Evolutionary conservation across 495 filamentous ascomycete species (phyloP).

Genomic region (Aspergillus indologenus): DNA sequence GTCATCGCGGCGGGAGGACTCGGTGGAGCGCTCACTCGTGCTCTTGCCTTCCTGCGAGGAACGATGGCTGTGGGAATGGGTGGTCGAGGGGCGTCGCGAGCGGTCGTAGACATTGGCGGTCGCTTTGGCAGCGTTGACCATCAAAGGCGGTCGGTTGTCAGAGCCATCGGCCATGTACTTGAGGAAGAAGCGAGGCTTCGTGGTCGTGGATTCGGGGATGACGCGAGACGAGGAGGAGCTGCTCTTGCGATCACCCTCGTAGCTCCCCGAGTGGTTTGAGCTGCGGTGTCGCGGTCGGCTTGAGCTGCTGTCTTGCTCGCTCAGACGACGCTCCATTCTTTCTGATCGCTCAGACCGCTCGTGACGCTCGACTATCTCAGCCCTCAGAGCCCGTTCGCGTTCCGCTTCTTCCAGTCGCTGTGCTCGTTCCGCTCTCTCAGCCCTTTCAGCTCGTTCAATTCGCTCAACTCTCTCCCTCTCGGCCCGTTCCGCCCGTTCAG

Average conservation of each 20-base stretch:
- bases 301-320: slow-evolving; percentile 21
- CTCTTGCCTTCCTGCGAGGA: slow-evolving; percentile 29
- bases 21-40: slow-evolving; percentile 31
- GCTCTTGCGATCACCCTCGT: slow-evolving; percentile 21
- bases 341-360: slow-evolving; percentile 11
- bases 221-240: slow-evolving; percentile 32
- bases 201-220: slow-evolving; percentile 21
- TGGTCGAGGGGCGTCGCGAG: slow-evolving; percentile 30
- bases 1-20: slow-evolving; percentile 26
- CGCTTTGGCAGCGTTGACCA: slow-evolving; percentile 36
- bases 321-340: slow-evolving; percentile 13
- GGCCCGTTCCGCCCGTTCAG: slow-evolving; percentile 1
- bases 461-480: too few relatives aligned
- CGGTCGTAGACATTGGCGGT: slow-evolving; percentile 25
- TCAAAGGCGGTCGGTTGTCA: slow-evolving; percentile 35
- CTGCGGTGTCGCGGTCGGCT: slow-evolving; percentile 25
- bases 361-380: slow-evolving; percentile 5
- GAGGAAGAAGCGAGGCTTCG: slow-evolving; percentile 34
- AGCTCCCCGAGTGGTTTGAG: slow-evolving; percentile 30
- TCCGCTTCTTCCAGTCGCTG: slow-evolving; percentile 5
- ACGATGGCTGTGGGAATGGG: slow-evolving; percentile 33
- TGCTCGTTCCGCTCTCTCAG: background rate
- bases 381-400: slow-evolving; percentile 7
- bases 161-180: slow-evolving; percentile 41
- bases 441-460: background rate